A percentile compares a stretch with the other conserved stretches of the same genome.
phyloP scores from a whole-genome alignment of 495 filamentous ascomycete genomes.

The Filosporella fistucella region DNA sequence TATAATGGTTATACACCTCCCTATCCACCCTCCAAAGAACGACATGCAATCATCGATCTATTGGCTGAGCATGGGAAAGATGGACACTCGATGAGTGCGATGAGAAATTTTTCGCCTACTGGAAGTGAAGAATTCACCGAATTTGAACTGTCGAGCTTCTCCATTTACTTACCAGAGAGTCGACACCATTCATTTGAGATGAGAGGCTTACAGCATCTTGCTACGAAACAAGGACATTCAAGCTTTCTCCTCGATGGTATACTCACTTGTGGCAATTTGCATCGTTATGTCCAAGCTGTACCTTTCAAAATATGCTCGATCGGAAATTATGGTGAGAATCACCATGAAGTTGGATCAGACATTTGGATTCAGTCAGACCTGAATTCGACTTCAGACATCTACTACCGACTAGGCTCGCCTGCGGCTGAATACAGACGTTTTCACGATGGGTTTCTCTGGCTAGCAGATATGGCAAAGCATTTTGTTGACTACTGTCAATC shows the following conservation, averaged over 20 bases:
- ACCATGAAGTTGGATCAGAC: slow-evolving; percentile 40
- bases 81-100: too few species aligned
- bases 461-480: slow-evolving; percentile 62
- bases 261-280: slow-evolving; percentile 36
- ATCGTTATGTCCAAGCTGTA: slow-evolving; percentile 45
- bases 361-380: slow-evolving; percentile 58
- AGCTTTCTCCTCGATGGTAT: slow-evolving; percentile 55
- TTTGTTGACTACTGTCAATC: slow-evolving; percentile 55
- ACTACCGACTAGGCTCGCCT: slow-evolving; percentile 55
- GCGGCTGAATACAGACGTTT: slow-evolving; percentile 53
- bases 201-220: slow-evolving; percentile 45
- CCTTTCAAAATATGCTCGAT: slow-evolving; percentile 55
- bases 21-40: neutral
- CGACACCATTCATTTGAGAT: slow-evolving; percentile 38
- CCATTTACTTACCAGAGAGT: slow-evolving; percentile 21
- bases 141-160: slow-evolving; percentile 10
- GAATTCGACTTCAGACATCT: slow-evolving; percentile 36
- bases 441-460: slow-evolving; percentile 58
- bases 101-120: too few species aligned
- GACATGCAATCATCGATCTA: neutral
- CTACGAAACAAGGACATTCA: slow-evolving; percentile 21
- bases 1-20: slow-evolving; percentile 25
- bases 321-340: slow-evolving; percentile 54
- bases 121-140: slow-evolving; percentile 7
- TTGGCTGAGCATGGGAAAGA: too few species aligned